Base-by-base conservation (phyloP, 2,329 filamentous ascomycete species). In the Byssochlamys sp. region DNA sequence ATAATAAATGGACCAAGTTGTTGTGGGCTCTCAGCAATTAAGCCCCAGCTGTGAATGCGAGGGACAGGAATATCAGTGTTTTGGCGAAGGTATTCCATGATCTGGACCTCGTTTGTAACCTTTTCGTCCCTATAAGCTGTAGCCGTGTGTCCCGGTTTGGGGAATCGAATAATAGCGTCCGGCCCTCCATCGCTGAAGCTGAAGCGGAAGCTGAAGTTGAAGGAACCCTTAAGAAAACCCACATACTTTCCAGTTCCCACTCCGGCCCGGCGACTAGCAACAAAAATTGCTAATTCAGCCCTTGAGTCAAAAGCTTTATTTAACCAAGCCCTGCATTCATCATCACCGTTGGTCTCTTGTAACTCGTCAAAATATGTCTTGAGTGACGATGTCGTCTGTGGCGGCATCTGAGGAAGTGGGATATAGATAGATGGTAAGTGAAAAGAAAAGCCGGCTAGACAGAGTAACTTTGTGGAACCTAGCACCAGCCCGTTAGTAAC, bases 1-100 rank as follows among this genome's bases (percentile, higher is more conserved):
- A 66, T 64, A 48, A 64, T 67, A 50, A 64, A 67, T 57, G 56
- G 64, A 26, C 64, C 58, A 58, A 65, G 60, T 1, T 62, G 51
- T 31, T 58, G 56, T 57, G 60, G 60, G 58, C 60, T 62, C 45
- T 62, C 55, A 19, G 56, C 28, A 56, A 14, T 56, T 26, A 63
- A 60, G 33, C 60, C 60, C 57, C 52, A 65, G 63, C 60, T 63
- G 52, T 62, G 55, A 56, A 64, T 53, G 57, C 35, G 53, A 60
- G 63, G 61, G 33, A 65, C 53, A 53, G 61, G 61, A 39, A 66
- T 67, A 58, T 57, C 52, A 7, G 59, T 64, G 10, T 56, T 61
- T 58, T 64, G 52, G 52, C 45, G 51, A 33, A 66, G 58, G 24
- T 61, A 64, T 61, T 63, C 58, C 59, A 66, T 65, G 50, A 63